Percentiles rank a stretch among this genome's conserved stretches.
These are phyloP conservation scores for Didymella exigua DNA, from an alignment of 2,329 filamentous ascomycete species.

Conservation along the genomic window DNA sequence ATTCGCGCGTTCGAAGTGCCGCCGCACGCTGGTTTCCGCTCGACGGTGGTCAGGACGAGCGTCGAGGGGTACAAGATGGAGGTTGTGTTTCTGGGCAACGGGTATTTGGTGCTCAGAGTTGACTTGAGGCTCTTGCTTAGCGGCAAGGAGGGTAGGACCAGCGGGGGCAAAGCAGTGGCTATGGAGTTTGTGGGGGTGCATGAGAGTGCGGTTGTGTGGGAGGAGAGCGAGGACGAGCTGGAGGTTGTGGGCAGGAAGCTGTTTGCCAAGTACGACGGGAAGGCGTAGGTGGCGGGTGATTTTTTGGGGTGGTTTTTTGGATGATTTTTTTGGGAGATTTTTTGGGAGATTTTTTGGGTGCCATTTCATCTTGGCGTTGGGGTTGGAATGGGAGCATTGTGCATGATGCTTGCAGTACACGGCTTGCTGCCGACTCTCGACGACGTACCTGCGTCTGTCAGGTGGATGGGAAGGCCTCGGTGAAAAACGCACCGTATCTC, in stretches of 20 bases:
- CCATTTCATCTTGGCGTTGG: too few species aligned
- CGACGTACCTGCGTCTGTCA: neutral
- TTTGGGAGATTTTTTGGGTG: too few species aligned
- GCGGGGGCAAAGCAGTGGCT: slow-evolving; percentile 13
- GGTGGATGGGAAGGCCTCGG: neutral
- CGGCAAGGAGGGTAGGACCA: slow-evolving; percentile 26
- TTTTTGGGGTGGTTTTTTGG: too few species aligned
- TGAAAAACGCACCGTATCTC: neutral
- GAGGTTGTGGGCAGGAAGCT: slow-evolving; percentile 25
- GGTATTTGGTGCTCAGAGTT: slow-evolving; percentile 33
- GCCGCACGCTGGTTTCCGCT: slow-evolving; percentile 38
- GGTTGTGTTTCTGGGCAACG: slow-evolving; percentile 38
- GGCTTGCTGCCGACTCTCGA: too few species aligned
- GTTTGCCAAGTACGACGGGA: slow-evolving; percentile 28
- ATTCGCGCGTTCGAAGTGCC: slow-evolving; percentile 27
- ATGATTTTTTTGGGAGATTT: too few species aligned
- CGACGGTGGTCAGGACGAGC: slow-evolving; percentile 25
- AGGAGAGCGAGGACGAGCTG: slow-evolving; percentile 20
- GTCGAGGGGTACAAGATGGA: slow-evolving; percentile 35
- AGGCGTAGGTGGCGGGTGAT: neutral
- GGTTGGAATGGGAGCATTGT: too few species aligned
- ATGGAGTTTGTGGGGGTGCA: slow-evolving; percentile 36
- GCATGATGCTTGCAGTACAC: too few species aligned
- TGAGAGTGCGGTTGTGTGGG: slow-evolving; percentile 24
- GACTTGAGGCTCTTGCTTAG: slow-evolving; percentile 37